Conservation (phyloP, 139 green algal genomes). For the Chlamydomonas applanata region DNA sequence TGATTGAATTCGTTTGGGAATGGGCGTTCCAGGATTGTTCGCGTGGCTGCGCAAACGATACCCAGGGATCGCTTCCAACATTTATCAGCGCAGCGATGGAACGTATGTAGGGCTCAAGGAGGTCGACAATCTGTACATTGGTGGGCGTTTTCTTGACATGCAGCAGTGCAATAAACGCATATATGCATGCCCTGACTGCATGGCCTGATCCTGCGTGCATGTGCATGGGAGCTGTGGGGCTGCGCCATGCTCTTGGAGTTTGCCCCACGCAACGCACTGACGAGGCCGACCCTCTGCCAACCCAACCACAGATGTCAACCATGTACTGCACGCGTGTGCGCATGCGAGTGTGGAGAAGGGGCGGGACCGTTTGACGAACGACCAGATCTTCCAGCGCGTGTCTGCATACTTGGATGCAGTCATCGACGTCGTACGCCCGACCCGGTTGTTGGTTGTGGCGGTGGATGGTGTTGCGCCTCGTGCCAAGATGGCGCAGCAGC, state of each 20-base stretch:
- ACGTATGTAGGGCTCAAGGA: background rate
- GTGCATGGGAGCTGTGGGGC: too few relatives aligned
- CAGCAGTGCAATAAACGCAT: too few relatives aligned
- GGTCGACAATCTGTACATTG: slow-evolving; percentile 65
- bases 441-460: slow-evolving; percentile 46
- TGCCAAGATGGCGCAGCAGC: slow-evolving; percentile 94
- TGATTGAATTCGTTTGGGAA: slow-evolving; percentile 2
- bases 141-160: too few relatives aligned
- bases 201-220: too few relatives aligned
- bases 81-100: slow-evolving; percentile 15
- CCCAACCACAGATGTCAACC: slow-evolving; percentile 69
- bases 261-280: background rate
- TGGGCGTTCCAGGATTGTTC: slow-evolving; percentile 67
- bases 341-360: slow-evolving; percentile 58
- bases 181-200: too few relatives aligned
- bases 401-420: slow-evolving; percentile 80
- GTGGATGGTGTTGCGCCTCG: slow-evolving; percentile 79
- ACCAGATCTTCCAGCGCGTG: slow-evolving; percentile 56
- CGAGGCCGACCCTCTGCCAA: background rate
- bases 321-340: slow-evolving; percentile 89
- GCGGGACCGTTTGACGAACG: slow-evolving; percentile 34
- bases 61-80: slow-evolving; percentile 35
- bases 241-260: background rate
- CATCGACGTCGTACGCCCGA: slow-evolving; percentile 46
- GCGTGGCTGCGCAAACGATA: slow-evolving; percentile 51